A percentile compares a stretch with the other conserved stretches of the same genome.
phyloP scores from a whole-genome alignment of 73 alveolate species.

The Tetrahymena borealis region DNA sequence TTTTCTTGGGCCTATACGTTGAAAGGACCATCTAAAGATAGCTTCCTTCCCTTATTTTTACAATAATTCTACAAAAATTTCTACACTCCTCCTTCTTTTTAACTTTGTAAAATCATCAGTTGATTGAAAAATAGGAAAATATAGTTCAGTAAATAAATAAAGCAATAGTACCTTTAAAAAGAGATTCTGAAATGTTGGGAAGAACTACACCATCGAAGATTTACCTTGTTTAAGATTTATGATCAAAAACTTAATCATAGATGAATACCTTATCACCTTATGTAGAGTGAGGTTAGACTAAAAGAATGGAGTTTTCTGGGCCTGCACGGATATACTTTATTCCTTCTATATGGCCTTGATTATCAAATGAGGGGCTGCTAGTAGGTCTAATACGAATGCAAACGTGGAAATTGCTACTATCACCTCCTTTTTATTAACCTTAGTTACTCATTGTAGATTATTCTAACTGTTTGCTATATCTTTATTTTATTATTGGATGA shows the following conservation, averaged over 20 bases:
- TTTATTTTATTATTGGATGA: no score
- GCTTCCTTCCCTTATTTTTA: no score
- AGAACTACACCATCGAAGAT: neutral
- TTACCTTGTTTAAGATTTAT: neutral
- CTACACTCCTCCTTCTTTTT: no score
- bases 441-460: neutral
- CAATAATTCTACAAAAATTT: no score
- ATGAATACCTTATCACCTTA: neutral
- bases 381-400: neutral
- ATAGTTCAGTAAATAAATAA: neutral
- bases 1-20: no score
- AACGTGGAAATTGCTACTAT: neutral
- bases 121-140: no score
- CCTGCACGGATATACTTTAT: neutral
- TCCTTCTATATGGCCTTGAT: neutral
- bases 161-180: neutral
- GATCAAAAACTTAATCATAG: neutral
- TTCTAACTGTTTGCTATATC: no score
- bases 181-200: neutral
- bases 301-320: neutral
- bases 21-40: no score
- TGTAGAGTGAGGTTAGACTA: neutral
- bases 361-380: conserved; percentile 4
- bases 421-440: neutral
- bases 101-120: no score